A percentile compares a stretch with the other conserved stretches of the same genome.
Conservation (phyloP, 345 rosid species). For the Sisymbrium irio region DNA sequence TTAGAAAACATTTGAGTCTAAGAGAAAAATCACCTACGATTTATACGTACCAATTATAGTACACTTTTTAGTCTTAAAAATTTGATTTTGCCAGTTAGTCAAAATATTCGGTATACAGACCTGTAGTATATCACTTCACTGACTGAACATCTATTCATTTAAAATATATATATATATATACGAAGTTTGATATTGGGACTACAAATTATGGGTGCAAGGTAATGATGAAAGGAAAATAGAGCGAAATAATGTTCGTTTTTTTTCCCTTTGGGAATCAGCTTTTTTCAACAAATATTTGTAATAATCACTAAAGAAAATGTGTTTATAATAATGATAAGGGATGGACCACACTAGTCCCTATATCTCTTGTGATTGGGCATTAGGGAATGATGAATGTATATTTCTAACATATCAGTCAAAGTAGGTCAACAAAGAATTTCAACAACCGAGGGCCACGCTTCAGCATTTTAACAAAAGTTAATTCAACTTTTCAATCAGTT, state of each 20-base stretch:
- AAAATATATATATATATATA: neutral
- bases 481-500: conserved; percentile 8
- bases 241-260: neutral
- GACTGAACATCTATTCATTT: neutral
- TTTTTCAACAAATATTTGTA: conserved; percentile 6
- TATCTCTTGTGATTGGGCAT: conserved; percentile 25
- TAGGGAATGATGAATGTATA: conserved; percentile 30
- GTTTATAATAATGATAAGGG: conserved; percentile 24
- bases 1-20: neutral
- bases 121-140: conserved; percentile 1
- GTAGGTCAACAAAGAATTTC: conserved; percentile 32
- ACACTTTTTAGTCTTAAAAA: conserved; percentile 4
- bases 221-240: conserved; percentile 31
- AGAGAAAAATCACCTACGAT: neutral
- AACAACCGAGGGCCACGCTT: conserved; percentile 36
- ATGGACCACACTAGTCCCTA: conserved; percentile 36
- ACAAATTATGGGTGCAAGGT: conserved; percentile 11
- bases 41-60: neutral
- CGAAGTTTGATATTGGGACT: neutral
- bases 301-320: conserved; percentile 21
- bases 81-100: conserved; percentile 5
- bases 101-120: conserved; percentile 1
- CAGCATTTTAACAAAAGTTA: conserved; percentile 11
- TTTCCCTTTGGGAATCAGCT: conserved; percentile 23
- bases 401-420: conserved; percentile 33